Evolutionary conservation across 495 filamentous ascomycete species (phyloP), one percentile per base, ranked within the genome.

Genomic region (Neurospora sp.): DNA sequence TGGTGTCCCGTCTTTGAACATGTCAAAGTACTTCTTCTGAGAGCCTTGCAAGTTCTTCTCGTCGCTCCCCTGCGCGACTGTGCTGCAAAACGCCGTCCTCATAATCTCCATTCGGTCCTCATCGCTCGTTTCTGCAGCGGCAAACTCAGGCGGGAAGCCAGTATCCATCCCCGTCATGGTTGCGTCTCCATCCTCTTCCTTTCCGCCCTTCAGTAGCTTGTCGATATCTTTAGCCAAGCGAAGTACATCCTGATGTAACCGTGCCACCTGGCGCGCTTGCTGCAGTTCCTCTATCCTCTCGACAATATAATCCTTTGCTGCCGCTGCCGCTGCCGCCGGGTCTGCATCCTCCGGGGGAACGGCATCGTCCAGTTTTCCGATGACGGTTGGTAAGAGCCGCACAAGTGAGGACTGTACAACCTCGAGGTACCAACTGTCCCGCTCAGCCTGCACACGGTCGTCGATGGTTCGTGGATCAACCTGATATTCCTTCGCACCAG

Each of bases 361-460:
- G 31, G 42, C 34, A 7, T 72, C 39, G 70, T 78, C 75, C 72
- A 75, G 74, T 75, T 76, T 11, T 70, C 75, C 69, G 62, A 78
- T 59, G 75, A 76, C 24, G 69, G 76, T 24, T 74, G 72, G n/a
- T 62, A 62, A 31, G 74, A 78, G 72, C 36, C 81, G 79, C 24
- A 84, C 70, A 39, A 81, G 66, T 9, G 80, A 75, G 10, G 74
- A 73, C 8, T 80, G 78, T 70, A 81, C 78, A 39, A 76, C 80
- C 70, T 83, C 82, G 54, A 78, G 77, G 59, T 85, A 83, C 84
- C 84, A 86, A 42, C 81, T 77, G 69, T 78, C 79, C 69, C 83
- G 83, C 76, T 83, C 83, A 48, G 82, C 81, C 21, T 77, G 72
- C 76, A 86, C 80, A 24, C 78, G 81, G 54, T 79, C 78, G 73